phyloP scores from a whole-genome alignment of 345 rosid genomes.

The Citrus australasica region DNA sequence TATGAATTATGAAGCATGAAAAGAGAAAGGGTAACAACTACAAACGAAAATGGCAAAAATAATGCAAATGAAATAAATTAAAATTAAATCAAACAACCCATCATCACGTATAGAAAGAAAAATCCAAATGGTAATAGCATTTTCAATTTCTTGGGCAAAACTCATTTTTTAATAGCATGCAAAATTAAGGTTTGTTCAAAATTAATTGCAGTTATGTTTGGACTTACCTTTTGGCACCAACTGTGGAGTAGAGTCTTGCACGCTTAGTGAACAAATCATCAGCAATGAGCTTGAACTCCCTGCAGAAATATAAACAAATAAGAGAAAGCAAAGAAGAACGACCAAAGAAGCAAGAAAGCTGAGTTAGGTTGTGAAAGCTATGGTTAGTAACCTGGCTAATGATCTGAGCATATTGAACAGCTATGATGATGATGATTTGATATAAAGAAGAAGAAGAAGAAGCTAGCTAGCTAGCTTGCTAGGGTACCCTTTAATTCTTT shows the following conservation, averaged over 20 bases:
- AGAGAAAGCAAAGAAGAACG: neutral
- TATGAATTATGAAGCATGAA: neutral
- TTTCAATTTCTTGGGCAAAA: neutral
- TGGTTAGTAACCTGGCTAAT: neutral
- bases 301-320: neutral
- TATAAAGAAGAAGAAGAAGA: neutral
- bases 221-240: conserved; percentile 7
- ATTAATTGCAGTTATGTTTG: neutral
- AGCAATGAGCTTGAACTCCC: conserved; percentile 12
- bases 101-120: too few relatives aligned
- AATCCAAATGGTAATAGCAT: neutral
- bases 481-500: too few relatives aligned
- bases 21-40: neutral
- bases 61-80: neutral
- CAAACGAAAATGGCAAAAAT: neutral
- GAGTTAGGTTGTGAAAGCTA: neutral
- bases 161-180: neutral
- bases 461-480: neutral
- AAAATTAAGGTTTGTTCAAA: neutral
- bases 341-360: neutral
- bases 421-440: neutral
- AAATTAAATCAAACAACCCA: too few relatives aligned
- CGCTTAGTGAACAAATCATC: conserved; percentile 6
- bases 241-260: conserved; percentile 12
- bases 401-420: conserved; percentile 12